These are phyloP conservation scores for Ambrosiella xylebori DNA, from an alignment of 2,329 filamentous ascomycete genomes.

Conservation along the genomic window DNA sequence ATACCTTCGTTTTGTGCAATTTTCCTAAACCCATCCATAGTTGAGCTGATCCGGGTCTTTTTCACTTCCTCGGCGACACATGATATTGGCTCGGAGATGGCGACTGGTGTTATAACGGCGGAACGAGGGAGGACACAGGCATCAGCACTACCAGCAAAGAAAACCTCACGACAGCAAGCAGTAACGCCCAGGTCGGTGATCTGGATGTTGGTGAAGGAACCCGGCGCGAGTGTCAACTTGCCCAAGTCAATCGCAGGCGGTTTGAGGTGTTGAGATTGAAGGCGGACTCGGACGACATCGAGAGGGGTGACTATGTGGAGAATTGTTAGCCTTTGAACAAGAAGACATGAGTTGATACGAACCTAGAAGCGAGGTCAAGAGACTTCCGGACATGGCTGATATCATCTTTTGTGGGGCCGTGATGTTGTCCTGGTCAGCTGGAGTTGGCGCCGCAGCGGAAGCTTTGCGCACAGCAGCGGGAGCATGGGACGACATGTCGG, in stretches of 20 bases:
- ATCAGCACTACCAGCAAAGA: constrained; percentile 77
- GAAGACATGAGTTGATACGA: constrained; percentile 19
- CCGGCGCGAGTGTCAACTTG: constrained; percentile 36
- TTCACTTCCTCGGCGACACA: constrained; percentile 83
- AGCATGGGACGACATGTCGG: not conserved
- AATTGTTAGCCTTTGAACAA: constrained; percentile 5
- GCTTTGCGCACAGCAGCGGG: not conserved
- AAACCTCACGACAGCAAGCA: constrained; percentile 89
- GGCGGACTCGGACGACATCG: constrained; percentile 85
- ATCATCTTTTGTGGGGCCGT: constrained; percentile 84
- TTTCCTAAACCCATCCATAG: constrained; percentile 79
- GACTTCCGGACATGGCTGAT: constrained; percentile 76
- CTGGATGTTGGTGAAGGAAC: constrained; percentile 47
- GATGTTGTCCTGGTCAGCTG: constrained; percentile 39
- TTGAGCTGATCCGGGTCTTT: constrained; percentile 70
- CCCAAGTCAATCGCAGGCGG: constrained; percentile 35
- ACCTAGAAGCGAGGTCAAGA: constrained; percentile 82
- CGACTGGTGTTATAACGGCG: constrained; percentile 25
- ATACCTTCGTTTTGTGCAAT: constrained; percentile 87
- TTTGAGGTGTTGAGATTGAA: constrained; percentile 60
- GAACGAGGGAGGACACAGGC: constrained; percentile 59
- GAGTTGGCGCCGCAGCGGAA: not conserved
- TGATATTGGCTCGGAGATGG: constrained; percentile 35
- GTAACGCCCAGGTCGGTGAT: constrained; percentile 74
- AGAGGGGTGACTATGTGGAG: constrained; percentile 64